Conservation (phyloP, 192 early-diverging fungal genomes). For the Radiomyces spectabilis region DNA sequence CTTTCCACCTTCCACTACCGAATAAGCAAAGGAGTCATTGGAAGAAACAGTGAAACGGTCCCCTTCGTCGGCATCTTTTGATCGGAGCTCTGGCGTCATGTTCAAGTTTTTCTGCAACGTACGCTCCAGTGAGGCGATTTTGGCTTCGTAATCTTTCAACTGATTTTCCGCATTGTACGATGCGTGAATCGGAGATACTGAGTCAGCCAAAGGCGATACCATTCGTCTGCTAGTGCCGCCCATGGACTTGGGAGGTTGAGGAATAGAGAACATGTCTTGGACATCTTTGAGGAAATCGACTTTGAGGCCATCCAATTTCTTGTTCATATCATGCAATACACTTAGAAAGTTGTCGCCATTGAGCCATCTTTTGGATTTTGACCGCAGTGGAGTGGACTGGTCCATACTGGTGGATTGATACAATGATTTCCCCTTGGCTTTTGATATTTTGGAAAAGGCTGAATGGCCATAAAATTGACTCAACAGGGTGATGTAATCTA, state of each 20-base stretch:
- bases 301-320: constrained; percentile 36
- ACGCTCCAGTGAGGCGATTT: constrained; percentile 3
- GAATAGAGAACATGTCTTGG: background rate
- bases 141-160: constrained; percentile 8
- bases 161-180: too few species aligned
- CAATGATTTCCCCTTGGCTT: too few species aligned
- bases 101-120: background rate
- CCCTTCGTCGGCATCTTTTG: background rate
- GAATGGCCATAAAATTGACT: background rate
- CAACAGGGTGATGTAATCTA: constrained; percentile 11
- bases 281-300: constrained; percentile 28
- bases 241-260: too few species aligned
- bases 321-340: constrained; percentile 24
- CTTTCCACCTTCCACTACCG: background rate
- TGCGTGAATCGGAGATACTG: too few species aligned
- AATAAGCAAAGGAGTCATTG: background rate
- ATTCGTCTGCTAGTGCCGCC: too few species aligned
- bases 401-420: too few species aligned
- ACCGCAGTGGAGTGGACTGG: too few species aligned
- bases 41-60: background rate
- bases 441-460: background rate
- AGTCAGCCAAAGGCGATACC: too few species aligned
- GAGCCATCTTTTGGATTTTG: background rate
- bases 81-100: background rate
- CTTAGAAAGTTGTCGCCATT: constrained; percentile 6